phyloP scores from a whole-genome alignment of 2,329 filamentous ascomycete genomes.

The Arthrobotrys musiformis region DNA sequence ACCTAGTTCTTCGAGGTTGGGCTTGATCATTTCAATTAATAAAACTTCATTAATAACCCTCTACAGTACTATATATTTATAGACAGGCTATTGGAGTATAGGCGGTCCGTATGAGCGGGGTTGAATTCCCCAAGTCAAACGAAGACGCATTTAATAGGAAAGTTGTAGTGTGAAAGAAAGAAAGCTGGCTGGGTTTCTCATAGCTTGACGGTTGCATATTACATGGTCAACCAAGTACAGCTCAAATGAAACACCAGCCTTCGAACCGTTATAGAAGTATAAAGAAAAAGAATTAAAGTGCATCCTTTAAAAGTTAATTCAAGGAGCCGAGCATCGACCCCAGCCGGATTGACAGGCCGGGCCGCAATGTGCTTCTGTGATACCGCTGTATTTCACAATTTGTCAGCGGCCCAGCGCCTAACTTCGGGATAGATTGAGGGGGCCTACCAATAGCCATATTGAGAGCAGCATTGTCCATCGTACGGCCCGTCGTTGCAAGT shows the following conservation, averaged over 20 bases:
- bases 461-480: conserved; percentile 60
- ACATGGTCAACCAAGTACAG: background rate
- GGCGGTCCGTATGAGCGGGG: background rate
- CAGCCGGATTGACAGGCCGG: conserved; percentile 54
- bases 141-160: background rate
- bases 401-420: background rate
- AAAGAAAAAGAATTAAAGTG: background rate
- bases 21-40: background rate
- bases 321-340: conserved; percentile 32
- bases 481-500: conserved; percentile 52
- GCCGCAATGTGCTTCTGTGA: conserved; percentile 48
- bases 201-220: background rate
- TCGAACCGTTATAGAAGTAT: background rate
- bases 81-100: background rate
- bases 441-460: conserved; percentile 61
- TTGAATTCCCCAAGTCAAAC: background rate
- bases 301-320: conserved; percentile 2
- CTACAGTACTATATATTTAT: background rate
- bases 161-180: background rate
- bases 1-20: background rate
- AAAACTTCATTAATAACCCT: background rate
- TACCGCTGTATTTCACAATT: conserved; percentile 41
- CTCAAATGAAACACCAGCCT: background rate
- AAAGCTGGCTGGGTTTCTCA: background rate
- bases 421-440: background rate